Evolutionary conservation across 1,139 yeast species (phyloP).

Genomic region (Candida sojae): DNA sequence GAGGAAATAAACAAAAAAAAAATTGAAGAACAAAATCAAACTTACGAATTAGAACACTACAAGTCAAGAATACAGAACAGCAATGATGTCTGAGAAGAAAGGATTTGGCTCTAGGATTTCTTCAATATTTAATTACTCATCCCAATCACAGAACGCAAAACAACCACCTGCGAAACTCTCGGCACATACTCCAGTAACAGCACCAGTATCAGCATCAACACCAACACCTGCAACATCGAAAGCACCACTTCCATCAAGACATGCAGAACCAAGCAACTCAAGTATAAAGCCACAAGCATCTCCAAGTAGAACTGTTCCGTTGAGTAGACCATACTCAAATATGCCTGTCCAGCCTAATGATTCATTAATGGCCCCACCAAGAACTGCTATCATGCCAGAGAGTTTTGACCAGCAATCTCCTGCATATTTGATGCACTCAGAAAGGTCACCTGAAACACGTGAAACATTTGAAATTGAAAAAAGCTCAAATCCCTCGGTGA

Average conservation of each 20-base stretch:
- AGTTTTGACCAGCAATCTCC: slow-evolving; percentile 1
- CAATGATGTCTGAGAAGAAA: slow-evolving; percentile 13
- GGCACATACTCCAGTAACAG: not conserved
- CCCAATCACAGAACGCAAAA: slow-evolving; percentile 3
- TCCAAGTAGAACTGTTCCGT: not conserved
- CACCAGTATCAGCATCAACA: not conserved
- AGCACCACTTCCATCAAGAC: not conserved
- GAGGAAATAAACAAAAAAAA: not conserved
- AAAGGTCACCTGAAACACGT: slow-evolving; percentile 1
- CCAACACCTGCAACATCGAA: not conserved
- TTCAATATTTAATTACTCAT: slow-evolving; percentile 14
- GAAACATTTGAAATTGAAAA: not conserved
- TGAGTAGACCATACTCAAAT: slow-evolving; percentile 1
- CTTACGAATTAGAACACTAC: not conserved
- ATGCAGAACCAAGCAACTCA: slow-evolving; percentile 1
- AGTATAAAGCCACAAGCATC: not conserved
- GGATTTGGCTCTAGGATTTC: slow-evolving; percentile 16
- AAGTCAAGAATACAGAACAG: not conserved
- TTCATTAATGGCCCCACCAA: slow-evolving; percentile 3
- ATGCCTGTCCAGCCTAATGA: not conserved
- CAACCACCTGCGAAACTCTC: slow-evolving; percentile 1
- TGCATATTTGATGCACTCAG: slow-evolving; percentile 1
- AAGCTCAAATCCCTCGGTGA: slow-evolving; percentile 4
- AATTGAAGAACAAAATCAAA: not conserved
- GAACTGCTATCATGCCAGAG: not conserved